A percentile compares a stretch with the other conserved stretches of the same genome.
Evolutionary conservation across 345 rosid species (phyloP).

Genomic region (Arabidopsis suecica): DNA sequence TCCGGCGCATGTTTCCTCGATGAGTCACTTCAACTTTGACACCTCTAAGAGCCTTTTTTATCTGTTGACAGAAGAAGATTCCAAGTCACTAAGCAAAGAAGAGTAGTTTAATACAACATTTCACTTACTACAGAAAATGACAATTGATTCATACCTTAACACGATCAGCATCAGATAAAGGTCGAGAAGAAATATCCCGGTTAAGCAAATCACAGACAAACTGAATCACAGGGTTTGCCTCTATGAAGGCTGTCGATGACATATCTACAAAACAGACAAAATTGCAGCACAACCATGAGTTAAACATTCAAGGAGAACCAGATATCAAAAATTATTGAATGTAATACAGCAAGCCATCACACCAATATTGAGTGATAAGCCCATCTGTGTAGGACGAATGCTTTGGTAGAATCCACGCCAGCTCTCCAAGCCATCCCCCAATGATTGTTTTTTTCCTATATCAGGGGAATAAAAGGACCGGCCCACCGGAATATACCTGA

Average conservation of each 20-base stretch:
- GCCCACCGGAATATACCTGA: slow-evolving; percentile 84
- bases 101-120: neutral
- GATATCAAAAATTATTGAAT: neutral
- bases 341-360: neutral
- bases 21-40: slow-evolving; percentile 93
- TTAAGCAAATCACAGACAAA: slow-evolving; percentile 73
- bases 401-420: slow-evolving; percentile 99
- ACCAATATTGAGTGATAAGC: slow-evolving; percentile 90
- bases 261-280: slow-evolving; percentile 62
- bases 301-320: slow-evolving; percentile 12
- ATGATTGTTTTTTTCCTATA: slow-evolving; percentile 75
- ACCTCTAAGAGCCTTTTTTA: slow-evolving; percentile 92
- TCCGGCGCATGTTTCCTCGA: slow-evolving; percentile 94
- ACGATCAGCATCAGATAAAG: slow-evolving; percentile 90
- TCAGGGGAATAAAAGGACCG: slow-evolving; percentile 92
- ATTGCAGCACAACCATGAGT: slow-evolving; percentile 17
- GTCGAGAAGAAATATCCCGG: slow-evolving; percentile 74
- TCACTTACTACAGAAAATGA: slow-evolving; percentile 12
- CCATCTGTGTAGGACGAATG: slow-evolving; percentile 97
- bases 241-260: slow-evolving; percentile 98
- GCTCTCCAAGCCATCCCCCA: slow-evolving; percentile 96
- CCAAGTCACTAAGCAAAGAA: neutral
- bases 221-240: slow-evolving; percentile 78
- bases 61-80: slow-evolving; percentile 51
- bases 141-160: slow-evolving; percentile 64